Evolutionary conservation across 2,329 filamentous ascomycete species (phyloP).

Genomic region (Rhinocladiella mackenziei): DNA sequence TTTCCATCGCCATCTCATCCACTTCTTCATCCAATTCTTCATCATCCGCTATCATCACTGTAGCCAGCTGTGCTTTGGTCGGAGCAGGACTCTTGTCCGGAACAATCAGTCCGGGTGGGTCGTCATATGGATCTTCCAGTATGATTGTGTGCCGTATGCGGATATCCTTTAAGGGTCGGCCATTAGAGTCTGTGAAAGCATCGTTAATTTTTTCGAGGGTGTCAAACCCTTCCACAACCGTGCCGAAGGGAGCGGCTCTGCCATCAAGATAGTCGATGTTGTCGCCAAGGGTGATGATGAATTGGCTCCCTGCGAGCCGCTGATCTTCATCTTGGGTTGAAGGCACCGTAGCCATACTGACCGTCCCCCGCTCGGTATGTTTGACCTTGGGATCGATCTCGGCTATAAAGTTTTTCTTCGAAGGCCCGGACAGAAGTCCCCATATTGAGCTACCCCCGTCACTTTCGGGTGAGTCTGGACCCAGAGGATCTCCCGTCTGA

Average conservation of each 20-base stretch:
- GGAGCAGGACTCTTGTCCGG: conserved; percentile 76
- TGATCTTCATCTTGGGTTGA: conserved; percentile 72
- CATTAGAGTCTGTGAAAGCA: conserved; percentile 79
- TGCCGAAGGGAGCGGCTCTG: conserved; percentile 91
- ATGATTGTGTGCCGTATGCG: conserved; percentile 89
- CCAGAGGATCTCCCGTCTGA: conserved; percentile 90
- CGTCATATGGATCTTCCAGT: conserved; percentile 85
- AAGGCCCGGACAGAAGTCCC: conserved; percentile 68
- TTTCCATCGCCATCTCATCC: conserved; percentile 77
- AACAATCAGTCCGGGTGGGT: conserved; percentile 71
- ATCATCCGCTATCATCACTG: conserved; percentile 86
- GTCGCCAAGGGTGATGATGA: conserved; percentile 86
- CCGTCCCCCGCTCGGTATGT: conserved; percentile 82
- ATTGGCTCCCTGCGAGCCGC: conserved; percentile 82
- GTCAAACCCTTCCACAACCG: conserved; percentile 94
- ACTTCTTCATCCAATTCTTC: conserved; percentile 73
- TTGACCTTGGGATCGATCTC: conserved; percentile 82
- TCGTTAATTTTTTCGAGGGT: conserved; percentile 88
- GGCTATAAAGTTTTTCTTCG: conserved; percentile 75
- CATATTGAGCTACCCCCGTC: conserved; percentile 93
- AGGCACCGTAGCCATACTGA: conserved; percentile 94
- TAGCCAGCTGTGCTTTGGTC: conserved; percentile 79
- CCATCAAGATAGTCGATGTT: conserved; percentile 87
- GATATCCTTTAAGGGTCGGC: conserved; percentile 87
- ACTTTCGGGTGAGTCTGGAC: conserved; percentile 75